Conservation (phyloP, 1,139 yeast genomes). For the Pichia sp. region DNA sequence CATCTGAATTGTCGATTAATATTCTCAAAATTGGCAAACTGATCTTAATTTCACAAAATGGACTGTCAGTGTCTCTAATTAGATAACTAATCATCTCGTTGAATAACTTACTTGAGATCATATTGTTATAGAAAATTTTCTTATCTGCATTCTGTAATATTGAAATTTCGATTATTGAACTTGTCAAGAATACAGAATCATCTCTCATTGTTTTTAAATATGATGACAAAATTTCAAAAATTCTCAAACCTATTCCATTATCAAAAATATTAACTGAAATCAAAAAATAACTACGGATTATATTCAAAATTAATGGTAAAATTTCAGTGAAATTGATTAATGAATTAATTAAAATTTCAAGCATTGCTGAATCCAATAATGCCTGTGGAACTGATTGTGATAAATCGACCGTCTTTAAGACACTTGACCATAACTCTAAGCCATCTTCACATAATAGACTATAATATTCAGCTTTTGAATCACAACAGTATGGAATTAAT, state of each 20-base stretch:
- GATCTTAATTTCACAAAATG: slow-evolving; percentile 49
- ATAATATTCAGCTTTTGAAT: slow-evolving; percentile 54
- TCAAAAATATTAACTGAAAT: slow-evolving; percentile 47
- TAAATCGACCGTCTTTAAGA: slow-evolving; percentile 51
- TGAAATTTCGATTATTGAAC: slow-evolving; percentile 55
- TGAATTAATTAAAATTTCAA: slow-evolving; percentile 45
- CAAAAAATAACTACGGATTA: slow-evolving; percentile 66
- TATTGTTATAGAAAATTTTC: slow-evolving; percentile 30
- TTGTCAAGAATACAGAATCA: slow-evolving; percentile 53
- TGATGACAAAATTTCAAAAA: slow-evolving; percentile 48
- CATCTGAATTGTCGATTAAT: slow-evolving; percentile 16
- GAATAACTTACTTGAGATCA: slow-evolving; percentile 44
- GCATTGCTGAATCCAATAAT: slow-evolving; percentile 34
- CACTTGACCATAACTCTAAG: slow-evolving; percentile 70
- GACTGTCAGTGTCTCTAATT: slow-evolving; percentile 43
- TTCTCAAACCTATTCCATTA: slow-evolving; percentile 31
- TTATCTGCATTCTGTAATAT: slow-evolving; percentile 29
- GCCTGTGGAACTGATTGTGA: slow-evolving; percentile 31
- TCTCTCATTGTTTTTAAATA: slow-evolving; percentile 62
- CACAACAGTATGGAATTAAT: slow-evolving; percentile 55
- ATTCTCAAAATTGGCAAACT: slow-evolving; percentile 40
- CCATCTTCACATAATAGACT: slow-evolving; percentile 80
- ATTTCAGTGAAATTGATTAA: slow-evolving; percentile 67
- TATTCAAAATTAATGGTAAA: slow-evolving; percentile 58
- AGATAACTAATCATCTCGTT: slow-evolving; percentile 41